Evolutionary conservation across 208 protist genomes (phyloP), one percentile per base, ranked within the genome.

Genomic region (Crithidia sp.): DNA sequence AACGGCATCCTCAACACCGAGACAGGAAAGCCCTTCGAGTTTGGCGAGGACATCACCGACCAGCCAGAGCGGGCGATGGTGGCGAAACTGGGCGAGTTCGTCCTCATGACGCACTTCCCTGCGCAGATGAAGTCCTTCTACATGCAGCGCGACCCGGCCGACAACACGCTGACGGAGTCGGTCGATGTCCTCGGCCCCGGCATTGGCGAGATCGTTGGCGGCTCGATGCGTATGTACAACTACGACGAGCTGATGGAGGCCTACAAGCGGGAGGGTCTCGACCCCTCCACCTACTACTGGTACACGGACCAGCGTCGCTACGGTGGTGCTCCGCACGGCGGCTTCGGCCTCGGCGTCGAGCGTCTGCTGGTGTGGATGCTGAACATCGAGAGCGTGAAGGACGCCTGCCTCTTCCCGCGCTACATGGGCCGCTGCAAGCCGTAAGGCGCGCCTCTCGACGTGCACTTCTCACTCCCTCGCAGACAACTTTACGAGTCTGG

Each of bases 201-300:
- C 69, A 93, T 99, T 53, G 99, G 99, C 47, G 99, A 99, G 82
- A 98, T 99, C 78, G 95, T 99, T 13, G 99, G 99, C 54, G 99
- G 98, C 13, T 98, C 93, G 14, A 99, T 99, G 98, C 88, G 99
- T 91, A 98, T 99, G 79, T 94, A 84, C 67, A 78, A 97, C 64
- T 93, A 97, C 62, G 86, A 99, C 3, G 89, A 99, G 78, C 86
- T 99, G 6, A 82, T 99, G 63, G 74, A 84, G 1, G 97, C 85
- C 12, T 99, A 98, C 83, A 84, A 92, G 62, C 82, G 81, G n/a
- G 94, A 99, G 74, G 89, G 84, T n/a, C 85, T 99, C 12, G 94
- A 99, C 75, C 88, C 97, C 47, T 84, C 81, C 14, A 71, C 86
- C 17, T 99, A 99, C 86, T 99, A 99, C 89, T 99, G 99, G 98